Evolutionary conservation across 768 basidiomycete genomes (phyloP).

Genomic region (Hortiboletus flavorubellus): DNA sequence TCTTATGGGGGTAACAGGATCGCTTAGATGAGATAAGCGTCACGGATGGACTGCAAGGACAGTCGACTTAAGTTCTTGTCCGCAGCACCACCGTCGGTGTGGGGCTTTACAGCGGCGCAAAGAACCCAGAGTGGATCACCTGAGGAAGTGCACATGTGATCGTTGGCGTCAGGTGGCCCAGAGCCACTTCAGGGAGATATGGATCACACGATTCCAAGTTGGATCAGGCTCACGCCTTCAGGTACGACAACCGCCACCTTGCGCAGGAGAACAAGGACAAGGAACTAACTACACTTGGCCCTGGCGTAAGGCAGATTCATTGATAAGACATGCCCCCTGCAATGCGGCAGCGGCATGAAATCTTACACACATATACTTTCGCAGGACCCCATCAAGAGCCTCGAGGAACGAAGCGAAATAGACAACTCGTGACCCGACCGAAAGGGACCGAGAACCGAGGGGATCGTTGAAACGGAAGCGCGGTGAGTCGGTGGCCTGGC

Average conservation of each 20-base stretch:
- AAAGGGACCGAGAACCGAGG: background rate
- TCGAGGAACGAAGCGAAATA: constrained; percentile 21
- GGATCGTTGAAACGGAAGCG: background rate
- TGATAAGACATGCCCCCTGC: background rate
- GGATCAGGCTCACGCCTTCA: background rate
- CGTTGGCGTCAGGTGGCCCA: background rate
- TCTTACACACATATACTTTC: background rate
- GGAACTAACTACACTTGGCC: no score
- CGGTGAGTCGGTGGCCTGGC: background rate
- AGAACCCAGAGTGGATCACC: background rate
- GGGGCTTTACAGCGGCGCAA: background rate
- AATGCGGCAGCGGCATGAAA: background rate
- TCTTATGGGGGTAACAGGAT: background rate
- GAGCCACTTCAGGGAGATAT: background rate
- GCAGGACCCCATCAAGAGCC: background rate
- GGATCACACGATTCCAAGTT: background rate
- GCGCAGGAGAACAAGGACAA: background rate
- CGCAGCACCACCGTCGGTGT: background rate
- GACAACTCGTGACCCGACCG: constrained; percentile 16
- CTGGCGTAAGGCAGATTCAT: background rate
- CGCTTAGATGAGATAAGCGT: constrained; percentile 16
- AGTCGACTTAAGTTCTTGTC: background rate
- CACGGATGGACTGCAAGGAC: background rate
- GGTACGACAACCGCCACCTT: constrained; percentile 17
- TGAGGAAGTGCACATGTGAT: background rate